Evolutionary conservation across 2,329 filamentous ascomycete genomes (phyloP), one percentile per base, ranked within the genome.

Genomic region (Xylariaceae sp.): DNA sequence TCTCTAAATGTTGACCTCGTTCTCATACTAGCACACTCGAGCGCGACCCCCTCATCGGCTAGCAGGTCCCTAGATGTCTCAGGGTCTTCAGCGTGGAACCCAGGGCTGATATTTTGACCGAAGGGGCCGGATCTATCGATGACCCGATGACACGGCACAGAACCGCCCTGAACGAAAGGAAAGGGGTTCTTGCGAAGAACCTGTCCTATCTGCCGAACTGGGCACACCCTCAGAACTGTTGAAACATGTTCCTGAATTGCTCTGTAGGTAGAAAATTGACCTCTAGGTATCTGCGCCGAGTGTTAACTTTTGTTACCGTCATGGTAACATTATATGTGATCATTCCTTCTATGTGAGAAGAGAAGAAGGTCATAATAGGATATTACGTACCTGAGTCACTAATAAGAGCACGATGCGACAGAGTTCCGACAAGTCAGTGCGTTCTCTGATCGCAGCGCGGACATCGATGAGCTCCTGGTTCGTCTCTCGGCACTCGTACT

Each of bases 231-330:
- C 27, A 14, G 12, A 16, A 37, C 34, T 19, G n/a, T 4, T 5
- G 14, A 37, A n/a, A 43, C 22, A 23, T 43, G 40, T 14, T 36
- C 29, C 40, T 36, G 40, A 19, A 42, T 17, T 14, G 33, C 33
- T 11, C 22, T 2, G 40, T 27, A 43, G 12, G 33, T 29, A 16
- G 34, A 37, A n/a, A 21, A 43, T 11, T 22, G 41, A n/a, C 41
- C 34, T 3, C 3, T 21, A 23, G 41, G 41, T 14, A 32, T 32
- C 27, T 32, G 16, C 3, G 27, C 16, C 12, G 12, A 16, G 7
- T 8, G 27, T 32, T 16, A 32, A 16, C 7, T 4, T 32, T 32
- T 16, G 27, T 16, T 4, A n/a, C n/a, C n/a, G n/a, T n/a, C n/a
- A n/a, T n/a, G n/a, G n/a, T n/a, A n/a, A n/a, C n/a, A n/a, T n/a